Base-by-base conservation (phyloP, 441 rosid genomes). In the Corymbia calophylla region DNA sequence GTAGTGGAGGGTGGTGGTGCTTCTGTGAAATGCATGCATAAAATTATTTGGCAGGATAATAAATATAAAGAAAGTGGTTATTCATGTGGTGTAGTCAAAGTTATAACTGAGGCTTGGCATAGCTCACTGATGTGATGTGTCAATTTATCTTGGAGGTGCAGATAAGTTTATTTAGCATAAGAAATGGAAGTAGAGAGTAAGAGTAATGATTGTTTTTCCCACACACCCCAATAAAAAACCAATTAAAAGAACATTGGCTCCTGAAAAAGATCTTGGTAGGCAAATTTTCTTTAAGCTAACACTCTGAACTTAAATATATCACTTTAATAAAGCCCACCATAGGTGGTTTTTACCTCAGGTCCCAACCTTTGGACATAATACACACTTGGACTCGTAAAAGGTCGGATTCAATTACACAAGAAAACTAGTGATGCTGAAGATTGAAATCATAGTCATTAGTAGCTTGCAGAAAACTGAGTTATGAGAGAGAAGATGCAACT, bases 1-100 rank as follows among this genome's bases (percentile, higher is more conserved):
- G 91, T 90, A 88, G 80, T 68, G 39, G 89, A 88, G 77, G 87
- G 89, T 89, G 89, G 92, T 66, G 88, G 89, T 77, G 86, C 92
- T 92, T 91, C 98, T 95, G 94, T 92, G 87, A 92, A 90, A 87
- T 58, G 68, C 31, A 56, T 1, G 5, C 31, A 35, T 56, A 21
- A 55, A 39, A 51, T 86, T 55, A 12, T 44, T 13, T 77, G 53
- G 44, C 84, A 77, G 84, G n/a, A 77, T 77, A 77, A 77, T 77
- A 77, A 77, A 44, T 7, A 44, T 44, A 23, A 73, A 39, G 84
- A 44, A 39, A 77, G 84, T 55, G 66, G 31, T 55, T 55, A 27
- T 31, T 23, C 31, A 21, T 35, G 18, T 53, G 44, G 44, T 21
- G 2, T 12, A 13, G 19, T 60, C 49, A 55, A 86, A 32, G 56